A percentile compares a stretch with the other conserved stretches of the same genome.
Evolutionary conservation across 805 yeast species (phyloP).

Genomic region (Hanseniaspora opuntiae): DNA sequence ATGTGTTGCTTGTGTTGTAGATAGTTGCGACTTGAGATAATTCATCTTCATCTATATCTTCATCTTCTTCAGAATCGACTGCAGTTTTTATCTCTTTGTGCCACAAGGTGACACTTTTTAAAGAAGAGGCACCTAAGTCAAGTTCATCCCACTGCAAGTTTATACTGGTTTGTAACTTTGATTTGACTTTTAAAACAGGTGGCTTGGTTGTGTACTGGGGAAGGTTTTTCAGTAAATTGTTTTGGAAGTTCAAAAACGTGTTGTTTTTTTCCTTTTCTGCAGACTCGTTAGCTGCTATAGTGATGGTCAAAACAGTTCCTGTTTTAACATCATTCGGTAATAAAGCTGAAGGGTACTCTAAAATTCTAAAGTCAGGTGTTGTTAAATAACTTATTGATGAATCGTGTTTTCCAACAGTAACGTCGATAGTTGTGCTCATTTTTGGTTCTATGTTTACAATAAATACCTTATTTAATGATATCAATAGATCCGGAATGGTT

Average conservation of each 20-base stretch:
- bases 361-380: constrained; percentile 83
- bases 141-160: constrained; percentile 89
- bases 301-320: constrained; percentile 79
- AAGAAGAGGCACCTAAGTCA: constrained; percentile 65
- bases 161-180: constrained; percentile 86
- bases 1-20: constrained; percentile 63
- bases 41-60: constrained; percentile 12
- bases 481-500: background rate
- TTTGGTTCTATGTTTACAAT: background rate
- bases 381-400: constrained; percentile 84
- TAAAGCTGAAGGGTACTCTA: constrained; percentile 90
- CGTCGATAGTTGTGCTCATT: constrained; percentile 38
- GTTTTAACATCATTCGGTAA: constrained; percentile 83
- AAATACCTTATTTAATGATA: too few species aligned
- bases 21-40: constrained; percentile 58
- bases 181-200: constrained; percentile 57
- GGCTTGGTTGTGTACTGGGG: constrained; percentile 58
- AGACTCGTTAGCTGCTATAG: constrained; percentile 61
- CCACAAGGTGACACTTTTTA: constrained; percentile 63
- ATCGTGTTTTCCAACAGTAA: constrained; percentile 90
- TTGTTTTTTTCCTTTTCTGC: constrained; percentile 49
- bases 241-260: constrained; percentile 54
- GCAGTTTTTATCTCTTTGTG: constrained; percentile 26
- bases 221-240: constrained; percentile 54
- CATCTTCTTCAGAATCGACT: background rate